phyloP scores from a whole-genome alignment of 2,329 filamentous ascomycete genomes.

The Ophiocordyceps unilateralis region DNA sequence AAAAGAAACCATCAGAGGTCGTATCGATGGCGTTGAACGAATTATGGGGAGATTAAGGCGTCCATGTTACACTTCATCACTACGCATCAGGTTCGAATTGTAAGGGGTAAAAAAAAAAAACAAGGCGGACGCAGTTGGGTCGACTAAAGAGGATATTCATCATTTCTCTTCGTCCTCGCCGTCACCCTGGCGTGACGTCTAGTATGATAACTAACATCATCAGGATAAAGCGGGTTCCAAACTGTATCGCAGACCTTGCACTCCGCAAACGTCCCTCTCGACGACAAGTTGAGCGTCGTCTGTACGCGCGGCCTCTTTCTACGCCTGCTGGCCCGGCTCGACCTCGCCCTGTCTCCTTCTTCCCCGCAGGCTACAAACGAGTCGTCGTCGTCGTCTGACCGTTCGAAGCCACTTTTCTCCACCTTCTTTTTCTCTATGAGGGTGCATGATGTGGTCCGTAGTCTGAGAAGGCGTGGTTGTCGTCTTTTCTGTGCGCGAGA shows the following conservation, averaged over 20 bases:
- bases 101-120: too few species aligned
- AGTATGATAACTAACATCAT: conserved; percentile 24
- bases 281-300: conserved; percentile 26
- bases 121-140: not conserved
- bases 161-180: conserved; percentile 7
- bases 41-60: too few species aligned
- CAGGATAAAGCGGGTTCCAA: conserved; percentile 25
- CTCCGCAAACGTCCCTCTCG: conserved; percentile 23
- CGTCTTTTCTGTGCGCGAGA: conserved; percentile 3
- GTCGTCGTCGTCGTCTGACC: too few species aligned
- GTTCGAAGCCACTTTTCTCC: too few species aligned
- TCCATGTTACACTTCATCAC: too few species aligned
- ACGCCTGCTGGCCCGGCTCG: not conserved
- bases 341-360: too few species aligned
- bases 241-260: conserved; percentile 25
- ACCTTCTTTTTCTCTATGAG: not conserved
- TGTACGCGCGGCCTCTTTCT: conserved; percentile 14
- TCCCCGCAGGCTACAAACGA: not conserved
- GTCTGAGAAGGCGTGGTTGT: conserved; percentile 13
- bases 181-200: conserved; percentile 20
- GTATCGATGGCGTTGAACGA: too few species aligned
- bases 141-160: not conserved
- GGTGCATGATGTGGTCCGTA: conserved; percentile 8
- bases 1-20: too few species aligned
- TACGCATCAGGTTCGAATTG: too few species aligned